Conservation (phyloP, 1,284 basidiomycete species). For the Lentinula novae-zelandiae region DNA sequence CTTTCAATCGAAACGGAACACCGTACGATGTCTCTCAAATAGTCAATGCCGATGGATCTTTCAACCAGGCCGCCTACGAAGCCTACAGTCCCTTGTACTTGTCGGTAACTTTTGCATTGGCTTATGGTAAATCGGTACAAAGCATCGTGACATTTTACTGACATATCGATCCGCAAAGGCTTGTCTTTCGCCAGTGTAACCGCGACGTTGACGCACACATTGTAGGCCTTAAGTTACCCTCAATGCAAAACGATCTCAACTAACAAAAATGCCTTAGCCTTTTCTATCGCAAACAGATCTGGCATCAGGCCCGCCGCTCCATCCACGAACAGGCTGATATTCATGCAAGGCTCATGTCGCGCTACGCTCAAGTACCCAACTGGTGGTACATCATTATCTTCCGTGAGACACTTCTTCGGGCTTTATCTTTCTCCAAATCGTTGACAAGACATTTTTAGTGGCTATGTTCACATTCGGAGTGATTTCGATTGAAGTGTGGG, state of each 20-base stretch:
- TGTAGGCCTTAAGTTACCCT: conserved; percentile 23
- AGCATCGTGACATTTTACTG: neutral
- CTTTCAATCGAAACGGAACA: conserved; percentile 50
- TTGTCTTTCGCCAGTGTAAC: conserved; percentile 68
- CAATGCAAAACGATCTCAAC: conserved; percentile 60
- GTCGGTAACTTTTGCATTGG: conserved; percentile 50
- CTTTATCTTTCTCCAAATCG: neutral
- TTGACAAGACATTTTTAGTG: conserved; percentile 16
- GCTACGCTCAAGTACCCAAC: conserved; percentile 68
- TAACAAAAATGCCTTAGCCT: conserved; percentile 25
- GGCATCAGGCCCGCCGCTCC: conserved; percentile 46
- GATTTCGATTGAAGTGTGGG: conserved; percentile 53
- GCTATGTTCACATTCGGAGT: conserved; percentile 55
- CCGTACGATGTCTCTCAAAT: conserved; percentile 61
- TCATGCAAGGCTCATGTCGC: conserved; percentile 68
- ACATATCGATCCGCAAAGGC: neutral
- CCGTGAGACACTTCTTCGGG: conserved; percentile 1
- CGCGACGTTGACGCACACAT: conserved; percentile 57
- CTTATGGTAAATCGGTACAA: conserved; percentile 38
- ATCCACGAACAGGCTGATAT: conserved; percentile 63
- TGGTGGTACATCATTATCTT: conserved; percentile 65
- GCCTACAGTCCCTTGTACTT: conserved; percentile 72
- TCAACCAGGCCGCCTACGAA: conserved; percentile 59
- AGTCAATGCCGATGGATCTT: conserved; percentile 43
- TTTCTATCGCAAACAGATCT: conserved; percentile 69